These are phyloP conservation scores for Tetrahymena malaccensis DNA, from an alignment of 73 alveolate species.

Conservation along the genomic window DNA sequence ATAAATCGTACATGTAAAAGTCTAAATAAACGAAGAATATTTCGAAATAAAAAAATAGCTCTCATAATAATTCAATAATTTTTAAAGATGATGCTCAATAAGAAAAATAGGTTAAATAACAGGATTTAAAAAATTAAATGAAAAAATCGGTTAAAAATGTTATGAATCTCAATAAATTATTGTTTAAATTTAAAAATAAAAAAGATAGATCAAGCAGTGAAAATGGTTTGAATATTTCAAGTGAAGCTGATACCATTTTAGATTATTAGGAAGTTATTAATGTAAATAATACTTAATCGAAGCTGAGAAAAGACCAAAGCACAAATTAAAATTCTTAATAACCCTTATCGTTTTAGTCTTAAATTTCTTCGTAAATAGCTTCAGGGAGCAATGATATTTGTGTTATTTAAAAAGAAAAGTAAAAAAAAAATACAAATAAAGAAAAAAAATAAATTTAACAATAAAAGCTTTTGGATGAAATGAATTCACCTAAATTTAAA, in stretches of 20 bases:
- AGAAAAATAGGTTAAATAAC: too few species aligned
- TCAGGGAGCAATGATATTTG: background rate
- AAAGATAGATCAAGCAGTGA: background rate
- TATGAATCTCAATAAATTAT: background rate
- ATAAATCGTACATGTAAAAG: background rate
- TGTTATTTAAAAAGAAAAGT: background rate
- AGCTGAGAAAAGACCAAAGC: background rate
- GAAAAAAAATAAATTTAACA: background rate
- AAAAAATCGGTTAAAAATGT: background rate
- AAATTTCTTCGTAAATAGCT: background rate
- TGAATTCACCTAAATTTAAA: background rate
- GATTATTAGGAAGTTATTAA: too few species aligned
- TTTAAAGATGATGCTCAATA: background rate
- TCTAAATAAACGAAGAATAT: background rate
- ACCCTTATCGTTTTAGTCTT: background rate
- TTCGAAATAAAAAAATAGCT: background rate
- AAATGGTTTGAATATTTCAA: background rate
- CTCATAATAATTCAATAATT: background rate
- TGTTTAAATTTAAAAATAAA: too few species aligned
- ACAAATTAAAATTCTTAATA: background rate
- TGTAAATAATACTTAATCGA: background rate
- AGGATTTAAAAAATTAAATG: background rate
- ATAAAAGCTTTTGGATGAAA: background rate
- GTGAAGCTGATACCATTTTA: background rate
- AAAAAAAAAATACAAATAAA: background rate